Conservation (phyloP, 2,329 filamentous ascomycete genomes). For the Penicillium olsonii region DNA sequence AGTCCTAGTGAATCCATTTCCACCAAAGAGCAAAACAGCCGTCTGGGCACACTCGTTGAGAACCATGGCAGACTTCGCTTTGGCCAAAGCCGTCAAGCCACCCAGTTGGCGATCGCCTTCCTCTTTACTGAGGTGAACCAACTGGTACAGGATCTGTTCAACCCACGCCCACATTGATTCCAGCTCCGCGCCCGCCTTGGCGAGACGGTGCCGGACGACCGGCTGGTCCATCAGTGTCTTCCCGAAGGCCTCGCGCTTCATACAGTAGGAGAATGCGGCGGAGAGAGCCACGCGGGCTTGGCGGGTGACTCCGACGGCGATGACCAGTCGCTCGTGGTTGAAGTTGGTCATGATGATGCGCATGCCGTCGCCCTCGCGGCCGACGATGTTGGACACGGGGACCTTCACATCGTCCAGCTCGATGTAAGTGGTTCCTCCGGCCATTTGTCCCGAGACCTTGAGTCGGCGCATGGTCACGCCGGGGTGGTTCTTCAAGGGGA, state of each 20-base stretch:
- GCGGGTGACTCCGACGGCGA: constrained; percentile 65
- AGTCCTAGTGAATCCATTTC: constrained; percentile 69
- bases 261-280: constrained; percentile 62
- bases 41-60: constrained; percentile 70
- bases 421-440: constrained; percentile 72
- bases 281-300: constrained; percentile 62
- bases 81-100: constrained; percentile 70
- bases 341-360: constrained; percentile 76
- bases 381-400: constrained; percentile 69
- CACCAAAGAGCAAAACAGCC: constrained; percentile 71
- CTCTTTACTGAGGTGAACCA: constrained; percentile 59
- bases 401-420: constrained; percentile 75
- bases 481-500: constrained; percentile 67
- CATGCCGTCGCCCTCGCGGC: constrained; percentile 71
- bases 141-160: constrained; percentile 69
- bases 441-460: constrained; percentile 65
- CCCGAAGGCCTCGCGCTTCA: constrained; percentile 68
- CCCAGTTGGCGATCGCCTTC: constrained; percentile 59
- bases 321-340: constrained; percentile 73
- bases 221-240: constrained; percentile 72
- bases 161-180: constrained; percentile 73
- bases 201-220: constrained; percentile 71
- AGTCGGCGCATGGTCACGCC: constrained; percentile 70
- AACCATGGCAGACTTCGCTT: constrained; percentile 72
- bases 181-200: constrained; percentile 67